These are phyloP conservation scores for Monosporascus ibericus DNA, from an alignment of 2,329 filamentous ascomycete species.

Conservation along the genomic window DNA sequence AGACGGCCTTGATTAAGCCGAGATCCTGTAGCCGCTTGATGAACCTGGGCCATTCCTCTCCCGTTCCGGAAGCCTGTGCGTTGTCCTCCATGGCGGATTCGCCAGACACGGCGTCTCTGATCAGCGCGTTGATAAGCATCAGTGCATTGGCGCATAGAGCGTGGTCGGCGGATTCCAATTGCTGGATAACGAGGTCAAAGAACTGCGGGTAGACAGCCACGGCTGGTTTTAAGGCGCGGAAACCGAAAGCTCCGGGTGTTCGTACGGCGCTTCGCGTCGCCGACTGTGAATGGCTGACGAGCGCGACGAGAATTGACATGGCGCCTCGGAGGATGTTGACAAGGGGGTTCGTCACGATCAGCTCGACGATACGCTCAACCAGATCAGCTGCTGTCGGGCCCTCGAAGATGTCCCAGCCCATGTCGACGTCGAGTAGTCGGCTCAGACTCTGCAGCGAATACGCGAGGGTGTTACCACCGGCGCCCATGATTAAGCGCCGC, in stretches of 20 bases:
- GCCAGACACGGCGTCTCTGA: conserved; percentile 80
- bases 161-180: conserved; percentile 90
- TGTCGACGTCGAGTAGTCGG: conserved; percentile 86
- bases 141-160: conserved; percentile 91
- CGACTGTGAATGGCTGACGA: conserved; percentile 79
- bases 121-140: conserved; percentile 90
- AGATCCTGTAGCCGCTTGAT: conserved; percentile 91
- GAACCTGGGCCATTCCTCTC: conserved; percentile 87
- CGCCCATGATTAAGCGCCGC: conserved; percentile 74
- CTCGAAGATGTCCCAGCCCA: conserved; percentile 90
- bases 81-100: conserved; percentile 45
- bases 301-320: conserved; percentile 91
- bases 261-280: conserved; percentile 32
- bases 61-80: conserved; percentile 29
- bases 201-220: conserved; percentile 90
- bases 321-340: conserved; percentile 96
- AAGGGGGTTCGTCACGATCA: conserved; percentile 90
- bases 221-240: conserved; percentile 84
- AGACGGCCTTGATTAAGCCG: conserved; percentile 87
- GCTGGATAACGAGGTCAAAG: conserved; percentile 85
- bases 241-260: conserved; percentile 66
- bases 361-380: conserved; percentile 73
- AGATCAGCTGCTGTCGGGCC: conserved; percentile 57
- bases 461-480: conserved; percentile 88
- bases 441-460: conserved; percentile 89